phyloP scores from a whole-genome alignment of 495 filamentous ascomycete genomes.

The Aspergillus cavernicola region DNA sequence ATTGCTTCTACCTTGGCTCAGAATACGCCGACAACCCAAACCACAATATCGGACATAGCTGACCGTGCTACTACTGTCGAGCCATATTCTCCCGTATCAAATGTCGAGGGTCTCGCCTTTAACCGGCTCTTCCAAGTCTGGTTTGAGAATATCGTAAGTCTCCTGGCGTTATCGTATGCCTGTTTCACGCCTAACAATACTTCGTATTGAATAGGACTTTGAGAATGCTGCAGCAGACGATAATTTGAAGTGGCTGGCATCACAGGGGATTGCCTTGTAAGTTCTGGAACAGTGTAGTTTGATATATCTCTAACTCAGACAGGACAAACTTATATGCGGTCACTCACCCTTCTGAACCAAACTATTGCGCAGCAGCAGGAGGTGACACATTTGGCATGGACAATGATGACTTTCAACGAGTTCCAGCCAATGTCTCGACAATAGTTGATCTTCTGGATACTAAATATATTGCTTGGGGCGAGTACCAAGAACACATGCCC shows the following conservation, averaged over 20 bases:
- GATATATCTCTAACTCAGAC: background rate
- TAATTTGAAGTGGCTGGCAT: conserved; percentile 54
- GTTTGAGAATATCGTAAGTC: conserved; percentile 68
- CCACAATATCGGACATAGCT: conserved; percentile 31
- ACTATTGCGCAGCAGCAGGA: conserved; percentile 60
- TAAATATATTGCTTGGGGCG: conserved; percentile 62
- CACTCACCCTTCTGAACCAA: conserved; percentile 68
- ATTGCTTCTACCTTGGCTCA: conserved; percentile 29
- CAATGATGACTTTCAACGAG: conserved; percentile 55
- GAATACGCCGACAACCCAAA: conserved; percentile 25
- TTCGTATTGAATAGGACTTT: conserved; percentile 46
- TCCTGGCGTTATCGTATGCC: conserved; percentile 20
- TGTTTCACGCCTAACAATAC: background rate
- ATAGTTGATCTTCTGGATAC: conserved; percentile 67
- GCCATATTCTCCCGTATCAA: conserved; percentile 51
- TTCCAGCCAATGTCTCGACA: conserved; percentile 61
- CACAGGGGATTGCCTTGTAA: conserved; percentile 56
- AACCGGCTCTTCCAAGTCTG: conserved; percentile 65
- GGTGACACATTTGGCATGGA: conserved; percentile 70
- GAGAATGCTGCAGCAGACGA: conserved; percentile 46
- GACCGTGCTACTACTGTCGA: conserved; percentile 28
- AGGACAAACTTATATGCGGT: conserved; percentile 58
- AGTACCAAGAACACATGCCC: conserved; percentile 68
- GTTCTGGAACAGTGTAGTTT: background rate
- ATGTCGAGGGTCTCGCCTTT: conserved; percentile 62